These are phyloP conservation scores for Cyclocybe aegerita DNA, from an alignment of 768 basidiomycete genomes.

Conservation along the genomic window DNA sequence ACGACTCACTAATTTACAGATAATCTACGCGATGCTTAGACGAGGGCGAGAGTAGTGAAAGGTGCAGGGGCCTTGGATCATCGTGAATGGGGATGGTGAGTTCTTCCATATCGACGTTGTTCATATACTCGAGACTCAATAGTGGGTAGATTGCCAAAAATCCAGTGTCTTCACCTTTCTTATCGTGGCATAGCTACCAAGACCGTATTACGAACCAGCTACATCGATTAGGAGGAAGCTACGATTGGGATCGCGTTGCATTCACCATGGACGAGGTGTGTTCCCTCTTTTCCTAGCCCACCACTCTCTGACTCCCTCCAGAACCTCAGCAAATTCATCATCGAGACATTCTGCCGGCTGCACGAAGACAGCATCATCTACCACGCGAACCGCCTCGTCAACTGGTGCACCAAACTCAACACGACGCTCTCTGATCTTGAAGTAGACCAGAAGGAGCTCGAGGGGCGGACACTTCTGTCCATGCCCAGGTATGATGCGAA, in stretches of 20 bases:
- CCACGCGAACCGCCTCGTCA: constrained; percentile 94
- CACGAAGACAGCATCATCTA: constrained; percentile 93
- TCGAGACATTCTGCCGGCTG: constrained; percentile 87
- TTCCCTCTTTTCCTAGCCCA: constrained; percentile 1
- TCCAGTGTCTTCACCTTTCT: no score
- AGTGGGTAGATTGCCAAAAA: no score
- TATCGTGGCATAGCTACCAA: constrained; percentile 66
- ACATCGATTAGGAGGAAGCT: constrained; percentile 85
- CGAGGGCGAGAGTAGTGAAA: no score
- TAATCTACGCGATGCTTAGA: no score
- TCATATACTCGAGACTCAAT: no score
- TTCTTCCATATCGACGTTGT: no score
- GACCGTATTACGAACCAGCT: constrained; percentile 87
- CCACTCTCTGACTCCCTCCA: constrained; percentile 22
- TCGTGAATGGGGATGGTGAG: no score
- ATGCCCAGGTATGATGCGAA: constrained; percentile 96
- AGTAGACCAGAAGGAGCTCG: constrained; percentile 91
- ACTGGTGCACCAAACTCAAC: constrained; percentile 96
- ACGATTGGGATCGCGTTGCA: constrained; percentile 91
- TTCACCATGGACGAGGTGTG: constrained; percentile 93
- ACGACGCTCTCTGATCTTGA: constrained; percentile 98
- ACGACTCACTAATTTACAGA: no score
- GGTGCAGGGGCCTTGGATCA: no score
- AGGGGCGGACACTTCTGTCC: constrained; percentile 79
- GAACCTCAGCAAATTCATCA: constrained; percentile 82